These are phyloP conservation scores for Trifolium pratense DNA, from an alignment of 306 rosid species.

Conservation along the genomic window DNA sequence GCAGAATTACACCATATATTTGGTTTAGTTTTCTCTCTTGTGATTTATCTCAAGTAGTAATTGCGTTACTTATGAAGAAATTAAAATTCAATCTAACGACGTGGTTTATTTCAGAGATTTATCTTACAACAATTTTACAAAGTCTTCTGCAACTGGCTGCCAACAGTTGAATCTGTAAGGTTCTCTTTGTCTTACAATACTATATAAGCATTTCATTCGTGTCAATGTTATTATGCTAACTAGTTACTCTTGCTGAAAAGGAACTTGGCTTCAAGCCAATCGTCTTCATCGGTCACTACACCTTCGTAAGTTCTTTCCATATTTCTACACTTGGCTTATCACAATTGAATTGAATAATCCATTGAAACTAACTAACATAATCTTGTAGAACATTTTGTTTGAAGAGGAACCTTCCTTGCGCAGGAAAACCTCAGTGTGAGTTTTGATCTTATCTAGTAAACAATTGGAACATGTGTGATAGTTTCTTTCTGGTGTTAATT, in stretches of 20 bases:
- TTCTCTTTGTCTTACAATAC: background rate
- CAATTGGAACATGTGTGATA: no score
- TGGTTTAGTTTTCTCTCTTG: no score
- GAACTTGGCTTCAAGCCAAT: constrained; percentile 74
- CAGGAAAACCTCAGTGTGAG: constrained; percentile 58
- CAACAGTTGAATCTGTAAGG: constrained; percentile 41
- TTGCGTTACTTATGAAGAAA: no score
- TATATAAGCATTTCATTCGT: background rate
- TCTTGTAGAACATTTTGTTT: constrained; percentile 64
- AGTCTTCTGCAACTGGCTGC: constrained; percentile 46
- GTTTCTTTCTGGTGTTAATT: background rate
- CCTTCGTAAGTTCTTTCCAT: constrained; percentile 51
- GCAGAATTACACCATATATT: no score
- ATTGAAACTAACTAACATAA: constrained; percentile 35
- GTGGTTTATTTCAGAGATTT: constrained; percentile 57
- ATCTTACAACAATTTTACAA: constrained; percentile 79
- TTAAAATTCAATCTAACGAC: no score
- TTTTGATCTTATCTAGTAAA: constrained; percentile 25
- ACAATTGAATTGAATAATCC: background rate
- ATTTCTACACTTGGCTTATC: constrained; percentile 24
- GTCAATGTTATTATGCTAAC: constrained; percentile 21
- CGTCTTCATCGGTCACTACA: constrained; percentile 42
- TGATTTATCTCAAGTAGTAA: no score
- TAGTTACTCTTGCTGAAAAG: constrained; percentile 39
- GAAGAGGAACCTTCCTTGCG: constrained; percentile 70